Percentiles rank a stretch among this genome's conserved stretches.
These are phyloP conservation scores for Komagataella pastoris DNA, from an alignment of 805 yeast species.

Conservation along the genomic window DNA sequence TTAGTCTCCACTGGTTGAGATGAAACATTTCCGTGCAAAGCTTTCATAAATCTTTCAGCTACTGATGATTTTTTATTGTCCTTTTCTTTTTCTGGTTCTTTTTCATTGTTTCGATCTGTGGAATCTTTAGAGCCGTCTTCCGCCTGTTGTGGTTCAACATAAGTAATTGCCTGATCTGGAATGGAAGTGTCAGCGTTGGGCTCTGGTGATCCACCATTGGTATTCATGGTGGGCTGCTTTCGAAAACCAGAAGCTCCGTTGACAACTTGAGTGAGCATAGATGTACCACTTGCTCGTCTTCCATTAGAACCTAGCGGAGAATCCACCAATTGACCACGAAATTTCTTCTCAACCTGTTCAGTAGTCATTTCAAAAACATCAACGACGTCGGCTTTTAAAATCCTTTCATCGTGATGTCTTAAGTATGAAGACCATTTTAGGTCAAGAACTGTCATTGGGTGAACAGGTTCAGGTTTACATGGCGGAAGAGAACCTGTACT, in stretches of 20 bases:
- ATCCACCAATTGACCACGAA: slow-evolving; percentile 43
- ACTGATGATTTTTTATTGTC: not conserved
- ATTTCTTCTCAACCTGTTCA: slow-evolving; percentile 40
- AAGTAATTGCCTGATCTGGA: not conserved
- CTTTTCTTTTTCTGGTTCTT: slow-evolving; percentile 9
- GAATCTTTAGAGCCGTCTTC: slow-evolving; percentile 15
- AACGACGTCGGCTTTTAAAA: slow-evolving; percentile 42
- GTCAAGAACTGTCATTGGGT: slow-evolving; percentile 38
- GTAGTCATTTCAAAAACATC: slow-evolving; percentile 29
- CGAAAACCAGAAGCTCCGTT: slow-evolving; percentile 30
- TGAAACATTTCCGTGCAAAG: not conserved
- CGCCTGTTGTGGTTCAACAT: slow-evolving; percentile 7
- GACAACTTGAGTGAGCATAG: slow-evolving; percentile 29
- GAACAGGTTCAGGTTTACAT: slow-evolving; percentile 15
- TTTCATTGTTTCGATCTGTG: slow-evolving; percentile 6
- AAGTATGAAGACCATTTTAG: slow-evolving; percentile 44
- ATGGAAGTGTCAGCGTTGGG: not conserved
- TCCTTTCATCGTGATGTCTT: slow-evolving; percentile 43
- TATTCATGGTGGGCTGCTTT: slow-evolving; percentile 6
- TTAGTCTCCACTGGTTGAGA: slow-evolving; percentile 7
- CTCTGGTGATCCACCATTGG: slow-evolving; percentile 7
- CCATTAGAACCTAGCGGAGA: slow-evolving; percentile 40
- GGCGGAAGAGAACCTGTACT: not conserved
- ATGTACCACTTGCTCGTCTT: slow-evolving; percentile 11
- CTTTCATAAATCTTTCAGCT: not conserved